Conservation (phyloP, 2,329 filamentous ascomycete genomes). For the Fusarium newnesense region DNA sequence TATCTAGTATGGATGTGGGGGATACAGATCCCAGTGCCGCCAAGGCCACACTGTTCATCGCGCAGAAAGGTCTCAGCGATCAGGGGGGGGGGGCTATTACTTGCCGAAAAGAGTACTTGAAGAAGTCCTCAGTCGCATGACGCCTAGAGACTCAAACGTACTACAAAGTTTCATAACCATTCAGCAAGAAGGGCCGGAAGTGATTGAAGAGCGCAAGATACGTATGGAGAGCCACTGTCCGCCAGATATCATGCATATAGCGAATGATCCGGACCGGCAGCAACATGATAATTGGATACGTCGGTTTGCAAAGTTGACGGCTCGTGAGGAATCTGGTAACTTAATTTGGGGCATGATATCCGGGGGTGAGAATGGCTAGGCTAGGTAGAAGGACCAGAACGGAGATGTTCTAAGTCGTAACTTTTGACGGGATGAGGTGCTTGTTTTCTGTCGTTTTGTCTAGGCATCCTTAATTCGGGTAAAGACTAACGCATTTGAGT, state of each 20-base stretch:
- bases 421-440: too few species aligned
- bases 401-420: too few species aligned
- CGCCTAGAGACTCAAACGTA: not conserved
- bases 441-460: too few species aligned
- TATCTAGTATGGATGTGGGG: not conserved
- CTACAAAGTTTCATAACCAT: conserved; percentile 5
- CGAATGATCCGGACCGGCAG: not conserved
- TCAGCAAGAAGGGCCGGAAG: not conserved
- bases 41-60: not conserved
- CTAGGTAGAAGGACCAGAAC: too few species aligned
- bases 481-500: too few species aligned
- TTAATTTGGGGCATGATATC: conserved; percentile 1
- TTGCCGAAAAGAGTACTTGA: not conserved
- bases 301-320: not conserved
- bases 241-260: not conserved
- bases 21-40: not conserved
- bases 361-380: not conserved
- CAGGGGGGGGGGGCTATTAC: conserved; percentile 16
- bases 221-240: conserved; percentile 6
- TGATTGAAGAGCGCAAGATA: not conserved
- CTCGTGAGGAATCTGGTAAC: not conserved
- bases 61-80: conserved; percentile 14
- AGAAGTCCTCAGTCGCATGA: not conserved
- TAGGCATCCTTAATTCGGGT: too few species aligned
- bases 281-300: not conserved